Evolutionary conservation across 345 rosid genomes (phyloP).

Genomic region (Streptanthus diversifolius): DNA sequence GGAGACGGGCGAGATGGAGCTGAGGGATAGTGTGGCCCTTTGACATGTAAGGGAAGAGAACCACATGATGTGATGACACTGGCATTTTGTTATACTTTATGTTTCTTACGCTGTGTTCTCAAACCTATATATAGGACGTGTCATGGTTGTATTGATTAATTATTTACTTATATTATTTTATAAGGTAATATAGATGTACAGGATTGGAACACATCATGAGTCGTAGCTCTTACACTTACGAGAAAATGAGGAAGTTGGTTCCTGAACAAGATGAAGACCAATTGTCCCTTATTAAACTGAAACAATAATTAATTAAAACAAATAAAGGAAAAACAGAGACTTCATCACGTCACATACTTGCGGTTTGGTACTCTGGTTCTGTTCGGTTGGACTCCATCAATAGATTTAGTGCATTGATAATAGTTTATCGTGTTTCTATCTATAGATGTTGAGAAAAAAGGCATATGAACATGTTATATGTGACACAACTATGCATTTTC

Average conservation of each 20-base stretch:
- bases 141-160: neutral
- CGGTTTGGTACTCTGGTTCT: too few relatives aligned
- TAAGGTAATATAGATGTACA: too few relatives aligned
- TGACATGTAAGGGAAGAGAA: conserved; percentile 77
- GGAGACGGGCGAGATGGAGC: conserved; percentile 59
- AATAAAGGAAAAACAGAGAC: too few relatives aligned
- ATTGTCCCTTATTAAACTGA: too few relatives aligned
- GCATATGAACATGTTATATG: neutral
- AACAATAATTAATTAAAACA: too few relatives aligned
- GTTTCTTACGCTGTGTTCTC: neutral
- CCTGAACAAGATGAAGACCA: too few relatives aligned
- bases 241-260: too few relatives aligned
- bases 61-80: conserved; percentile 37
- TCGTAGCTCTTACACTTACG: too few relatives aligned
- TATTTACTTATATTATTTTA: neutral
- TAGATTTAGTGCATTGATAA: neutral
- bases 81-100: neutral
- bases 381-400: too few relatives aligned
- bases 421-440: neutral
- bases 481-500: neutral
- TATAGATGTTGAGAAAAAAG: neutral
- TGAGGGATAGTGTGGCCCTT: conserved; percentile 80
- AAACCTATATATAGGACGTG: neutral
- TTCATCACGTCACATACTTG: too few relatives aligned
- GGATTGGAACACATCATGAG: too few relatives aligned